Base-by-base conservation (phyloP, 352 stramenopile genomes). In the Pythium oligandrum region DNA sequence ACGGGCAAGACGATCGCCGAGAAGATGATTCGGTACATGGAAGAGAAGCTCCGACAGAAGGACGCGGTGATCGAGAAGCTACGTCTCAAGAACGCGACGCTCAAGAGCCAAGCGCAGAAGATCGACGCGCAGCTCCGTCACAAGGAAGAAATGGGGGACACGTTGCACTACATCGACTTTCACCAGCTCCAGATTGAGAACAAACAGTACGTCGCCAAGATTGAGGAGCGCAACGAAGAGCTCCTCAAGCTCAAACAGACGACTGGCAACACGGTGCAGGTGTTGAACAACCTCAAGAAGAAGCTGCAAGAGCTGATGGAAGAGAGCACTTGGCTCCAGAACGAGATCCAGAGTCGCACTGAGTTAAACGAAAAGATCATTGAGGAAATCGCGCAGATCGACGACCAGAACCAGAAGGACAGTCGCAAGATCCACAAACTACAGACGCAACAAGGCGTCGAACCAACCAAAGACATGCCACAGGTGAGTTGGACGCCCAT, bases 131-230 rank as follows among this genome's bases (percentile, higher is more conserved):
- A 96, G 66, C 70, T 98, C 10, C 78, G 83, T 39, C 88, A 97
- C 67, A 98, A 98, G 59, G 91, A 98, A 68, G 93, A 98, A 43
- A 96, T 97, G 85, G 91, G 93, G 17, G 93, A 98, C 53, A 88
- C 89, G 6, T 73, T 98, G 5, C 92, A 98, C 60, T 98, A 98
- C 70, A 98, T 98, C 44, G 93, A 98, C 48, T 98, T 98, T 49
- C 93, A 98, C 64, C 86, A 96, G 54, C 73, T 98, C 8, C 93
- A 98, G 71, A 98, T 98, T 48, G 93, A 98, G 66, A 98, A 98
- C 78, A 98, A 98, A 53, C 92, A 98, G 70, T 97, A 97, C 71
- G 75, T 97, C 6, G 76, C 80, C 48, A 97, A 95, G 62, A 97
- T 98, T 56, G 93, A 98, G 62, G 93, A 98, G 71, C 74, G 90